Conservation (phyloP, 306 rosid genomes). For the Vicia faba region DNA sequence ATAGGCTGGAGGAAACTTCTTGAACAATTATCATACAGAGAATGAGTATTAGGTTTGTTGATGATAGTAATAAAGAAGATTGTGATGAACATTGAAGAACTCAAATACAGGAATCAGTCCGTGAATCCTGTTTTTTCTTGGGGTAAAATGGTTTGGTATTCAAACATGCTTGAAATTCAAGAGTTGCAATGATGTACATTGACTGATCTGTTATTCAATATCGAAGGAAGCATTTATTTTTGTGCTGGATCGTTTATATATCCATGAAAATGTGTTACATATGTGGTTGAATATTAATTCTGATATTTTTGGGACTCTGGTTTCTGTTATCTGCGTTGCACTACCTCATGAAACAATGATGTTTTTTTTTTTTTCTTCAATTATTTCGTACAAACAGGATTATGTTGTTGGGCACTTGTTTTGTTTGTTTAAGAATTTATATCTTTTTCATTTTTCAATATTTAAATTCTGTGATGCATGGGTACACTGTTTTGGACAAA, state of each 20-base stretch:
- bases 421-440: conserved; percentile 6
- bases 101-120: conserved; percentile 38
- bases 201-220: conserved; percentile 35
- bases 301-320: conserved; percentile 29
- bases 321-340: conserved; percentile 26
- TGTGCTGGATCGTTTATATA: conserved; percentile 36
- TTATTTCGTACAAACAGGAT: conserved; percentile 20
- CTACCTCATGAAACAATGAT: conserved; percentile 21
- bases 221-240: conserved; percentile 41
- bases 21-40: conserved; percentile 42
- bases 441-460: not conserved
- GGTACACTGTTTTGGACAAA: too few species aligned
- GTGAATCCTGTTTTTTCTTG: conserved; percentile 27
- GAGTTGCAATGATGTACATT: conserved; percentile 47
- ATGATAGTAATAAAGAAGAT: conserved; percentile 37
- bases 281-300: conserved; percentile 29
- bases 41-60: conserved; percentile 34
- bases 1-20: conserved; percentile 77
- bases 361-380: conserved; percentile 6
- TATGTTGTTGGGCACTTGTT: conserved; percentile 22
- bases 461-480: too few species aligned
- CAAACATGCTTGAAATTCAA: conserved; percentile 41
- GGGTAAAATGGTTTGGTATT: conserved; percentile 37
- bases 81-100: conserved; percentile 48
- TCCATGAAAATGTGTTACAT: conserved; percentile 28